Percentiles rank a stretch among this genome's conserved stretches.
These are phyloP conservation scores for Erigeron philadelphicus DNA, from an alignment of 140 eudicot species.

Conservation along the genomic window DNA sequence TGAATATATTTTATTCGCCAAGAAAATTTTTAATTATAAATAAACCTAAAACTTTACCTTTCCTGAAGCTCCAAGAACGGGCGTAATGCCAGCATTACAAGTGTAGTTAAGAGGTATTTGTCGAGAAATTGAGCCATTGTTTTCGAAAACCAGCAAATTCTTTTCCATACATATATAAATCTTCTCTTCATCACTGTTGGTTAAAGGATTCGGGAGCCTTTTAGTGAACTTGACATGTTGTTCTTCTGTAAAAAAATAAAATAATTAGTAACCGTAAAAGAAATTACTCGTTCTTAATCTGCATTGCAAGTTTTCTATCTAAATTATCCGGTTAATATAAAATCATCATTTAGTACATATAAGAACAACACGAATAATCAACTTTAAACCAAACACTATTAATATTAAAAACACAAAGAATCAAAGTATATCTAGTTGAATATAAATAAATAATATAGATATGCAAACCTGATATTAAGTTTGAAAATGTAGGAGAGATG, in stretches of 20 bases:
- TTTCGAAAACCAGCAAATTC: conserved; percentile 51
- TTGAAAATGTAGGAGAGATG: conserved; percentile 16
- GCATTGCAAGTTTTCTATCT: not conserved
- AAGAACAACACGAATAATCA: conserved; percentile 10
- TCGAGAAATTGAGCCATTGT: conserved; percentile 63
- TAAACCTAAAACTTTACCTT: conserved; percentile 36
- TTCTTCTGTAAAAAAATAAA: conserved; percentile 33
- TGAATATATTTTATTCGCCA: not conserved
- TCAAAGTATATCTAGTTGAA: not conserved
- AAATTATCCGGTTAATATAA: not conserved
- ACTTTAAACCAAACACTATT: not conserved
- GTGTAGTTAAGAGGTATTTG: conserved; percentile 50
- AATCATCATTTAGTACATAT: not conserved
- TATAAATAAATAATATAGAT: not conserved
- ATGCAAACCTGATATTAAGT: conserved; percentile 36
- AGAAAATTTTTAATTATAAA: no score
- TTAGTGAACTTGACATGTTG: conserved; percentile 25
- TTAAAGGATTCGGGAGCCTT: conserved; percentile 54
- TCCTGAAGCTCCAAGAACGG: conserved; percentile 60
- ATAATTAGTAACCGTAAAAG: not conserved
- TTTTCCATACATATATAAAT: conserved; percentile 52
- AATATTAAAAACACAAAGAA: not conserved
- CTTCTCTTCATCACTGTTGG: conserved; percentile 51
- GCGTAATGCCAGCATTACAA: conserved; percentile 52
- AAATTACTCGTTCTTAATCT: not conserved